Evolutionary conservation across 2,329 filamentous ascomycete genomes (phyloP).

Genomic region (Fusarium sp.): DNA sequence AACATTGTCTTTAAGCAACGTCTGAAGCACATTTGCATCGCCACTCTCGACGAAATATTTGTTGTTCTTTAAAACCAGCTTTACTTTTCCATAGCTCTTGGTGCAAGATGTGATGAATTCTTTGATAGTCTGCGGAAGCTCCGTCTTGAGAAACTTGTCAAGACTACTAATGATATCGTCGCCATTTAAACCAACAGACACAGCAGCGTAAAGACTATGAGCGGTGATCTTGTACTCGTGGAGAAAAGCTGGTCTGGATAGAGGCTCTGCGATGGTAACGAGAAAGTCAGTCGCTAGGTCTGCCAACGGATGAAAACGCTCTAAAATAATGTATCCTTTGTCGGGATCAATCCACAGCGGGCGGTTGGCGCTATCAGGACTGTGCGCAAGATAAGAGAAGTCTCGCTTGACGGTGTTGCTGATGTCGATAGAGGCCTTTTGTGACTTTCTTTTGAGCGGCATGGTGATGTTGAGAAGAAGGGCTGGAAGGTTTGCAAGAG

Average conservation of each 20-base stretch:
- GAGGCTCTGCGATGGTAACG: slow-evolving; percentile 93
- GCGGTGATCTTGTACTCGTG: slow-evolving; percentile 94
- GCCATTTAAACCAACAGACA: slow-evolving; percentile 89
- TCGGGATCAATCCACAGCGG: slow-evolving; percentile 94
- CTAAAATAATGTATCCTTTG: slow-evolving; percentile 87
- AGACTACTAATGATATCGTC: slow-evolving; percentile 90
- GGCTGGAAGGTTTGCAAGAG: not conserved
- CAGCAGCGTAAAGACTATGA: slow-evolving; percentile 95
- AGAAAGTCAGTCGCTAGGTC: slow-evolving; percentile 92
- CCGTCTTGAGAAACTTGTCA: slow-evolving; percentile 89
- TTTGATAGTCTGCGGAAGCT: slow-evolving; percentile 80
- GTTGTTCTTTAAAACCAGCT: slow-evolving; percentile 92
- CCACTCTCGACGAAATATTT: slow-evolving; percentile 94
- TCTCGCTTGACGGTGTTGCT: slow-evolving; percentile 60
- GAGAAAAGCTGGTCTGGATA: slow-evolving; percentile 87
- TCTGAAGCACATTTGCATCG: slow-evolving; percentile 88
- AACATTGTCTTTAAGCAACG: slow-evolving; percentile 81
- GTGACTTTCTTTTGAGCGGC: not conserved
- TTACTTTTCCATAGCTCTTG: slow-evolving; percentile 93
- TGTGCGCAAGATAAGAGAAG: slow-evolving; percentile 87
- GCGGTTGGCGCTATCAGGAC: slow-evolving; percentile 84
- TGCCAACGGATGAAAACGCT: slow-evolving; percentile 91
- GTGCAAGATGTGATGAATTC: slow-evolving; percentile 84
- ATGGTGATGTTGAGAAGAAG: not conserved
- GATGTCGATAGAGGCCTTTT: not conserved